Percentiles rank a stretch among this genome's conserved stretches.
phyloP scores from a whole-genome alignment of 192 early-diverging fungal genomes.

The Cetraspora pellucida region DNA sequence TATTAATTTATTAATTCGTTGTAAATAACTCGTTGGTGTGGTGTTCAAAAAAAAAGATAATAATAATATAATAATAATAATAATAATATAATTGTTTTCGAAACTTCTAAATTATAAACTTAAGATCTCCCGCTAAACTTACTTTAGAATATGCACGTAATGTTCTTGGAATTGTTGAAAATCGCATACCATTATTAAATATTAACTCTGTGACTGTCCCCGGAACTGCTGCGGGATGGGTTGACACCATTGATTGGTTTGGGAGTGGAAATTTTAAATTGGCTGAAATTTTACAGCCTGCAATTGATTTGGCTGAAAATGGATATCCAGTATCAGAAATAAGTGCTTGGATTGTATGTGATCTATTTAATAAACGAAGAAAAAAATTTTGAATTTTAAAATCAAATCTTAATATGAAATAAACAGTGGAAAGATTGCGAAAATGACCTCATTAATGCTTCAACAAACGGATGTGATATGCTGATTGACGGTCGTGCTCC shows the following conservation, averaged over 20 bases:
- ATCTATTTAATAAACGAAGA: too few relatives aligned
- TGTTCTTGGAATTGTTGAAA: constrained; percentile 34
- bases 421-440: constrained; percentile 46
- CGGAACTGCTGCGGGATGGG: constrained; percentile 76
- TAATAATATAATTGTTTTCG: constrained; percentile 31
- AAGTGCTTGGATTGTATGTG: constrained; percentile 38
- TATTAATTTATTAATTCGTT: too few relatives aligned
- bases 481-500: constrained; percentile 60
- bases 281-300: constrained; percentile 62
- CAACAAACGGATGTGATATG: constrained; percentile 54
- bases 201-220: constrained; percentile 68
- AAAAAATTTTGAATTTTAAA: background rate
- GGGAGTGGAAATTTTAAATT: constrained; percentile 63
- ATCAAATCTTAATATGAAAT: background rate
- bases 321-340: constrained; percentile 65
- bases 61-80: background rate
- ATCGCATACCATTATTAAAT: constrained; percentile 44
- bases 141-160: constrained; percentile 52
- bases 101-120: background rate
- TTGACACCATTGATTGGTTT: constrained; percentile 63
- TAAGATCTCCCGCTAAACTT: constrained; percentile 55
- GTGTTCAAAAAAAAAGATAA: background rate
- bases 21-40: too few relatives aligned
- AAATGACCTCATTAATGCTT: constrained; percentile 32
- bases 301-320: constrained; percentile 68